Evolutionary conservation across 2,329 filamentous ascomycete species (phyloP).

Genomic region (Ascocoryne sarcoides): DNA sequence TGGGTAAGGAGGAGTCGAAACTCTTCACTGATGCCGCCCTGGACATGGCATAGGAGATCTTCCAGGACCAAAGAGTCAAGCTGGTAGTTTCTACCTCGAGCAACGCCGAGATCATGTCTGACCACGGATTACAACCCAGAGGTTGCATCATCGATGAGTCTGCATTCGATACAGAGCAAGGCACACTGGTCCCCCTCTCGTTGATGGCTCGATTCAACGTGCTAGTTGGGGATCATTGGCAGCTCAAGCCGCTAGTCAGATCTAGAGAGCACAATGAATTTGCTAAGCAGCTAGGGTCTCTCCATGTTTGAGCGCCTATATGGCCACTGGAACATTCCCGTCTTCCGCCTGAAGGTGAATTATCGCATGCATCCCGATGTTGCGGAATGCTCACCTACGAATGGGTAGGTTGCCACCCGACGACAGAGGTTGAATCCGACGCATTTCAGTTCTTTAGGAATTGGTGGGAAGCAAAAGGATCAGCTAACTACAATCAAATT

Average conservation of each 20-base stretch:
- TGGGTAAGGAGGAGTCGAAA: slow-evolving; percentile 1
- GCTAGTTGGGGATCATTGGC: slow-evolving; percentile 6
- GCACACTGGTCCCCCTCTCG: slow-evolving; percentile 2
- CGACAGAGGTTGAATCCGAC: not conserved
- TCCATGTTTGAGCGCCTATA: slow-evolving; percentile 3
- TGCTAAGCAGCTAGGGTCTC: not conserved
- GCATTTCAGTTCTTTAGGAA: not conserved
- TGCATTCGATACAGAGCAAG: slow-evolving; percentile 2
- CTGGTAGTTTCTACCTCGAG: slow-evolving; percentile 9
- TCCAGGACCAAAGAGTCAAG: not conserved
- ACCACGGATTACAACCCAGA: not conserved
- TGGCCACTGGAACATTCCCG: not conserved
- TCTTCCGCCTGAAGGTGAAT: slow-evolving; percentile 8
- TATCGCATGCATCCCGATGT: slow-evolving; percentile 11
- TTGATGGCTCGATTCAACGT: not conserved
- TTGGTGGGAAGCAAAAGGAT: too few relatives aligned
- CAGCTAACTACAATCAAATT: not conserved
- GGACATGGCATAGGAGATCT: not conserved
- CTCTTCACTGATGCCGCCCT: not conserved
- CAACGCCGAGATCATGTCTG: not conserved
- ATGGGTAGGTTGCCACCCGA: slow-evolving; percentile 1
- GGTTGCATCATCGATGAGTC: slow-evolving; percentile 7
- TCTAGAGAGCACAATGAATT: slow-evolving; percentile 3
- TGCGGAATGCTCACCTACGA: slow-evolving; percentile 5
- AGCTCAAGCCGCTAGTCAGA: slow-evolving; percentile 1